Base-by-base conservation (phyloP, 345 rosid species). In the Zanthoxylum bungeanum region DNA sequence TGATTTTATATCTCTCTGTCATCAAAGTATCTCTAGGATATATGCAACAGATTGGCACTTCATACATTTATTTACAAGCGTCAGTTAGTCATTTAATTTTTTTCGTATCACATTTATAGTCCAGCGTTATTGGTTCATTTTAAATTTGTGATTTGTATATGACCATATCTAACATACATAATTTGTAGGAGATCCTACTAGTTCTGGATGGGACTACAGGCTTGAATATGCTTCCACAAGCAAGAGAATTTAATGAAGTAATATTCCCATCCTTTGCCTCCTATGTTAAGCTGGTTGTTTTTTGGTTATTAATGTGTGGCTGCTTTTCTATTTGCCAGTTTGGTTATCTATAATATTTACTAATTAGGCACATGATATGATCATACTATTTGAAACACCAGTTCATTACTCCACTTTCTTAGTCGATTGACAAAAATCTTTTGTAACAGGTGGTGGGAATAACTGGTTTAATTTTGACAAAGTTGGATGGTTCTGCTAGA, bases 121-220 rank as follows among this genome's bases (percentile, higher is more conserved):
- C 40, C 28, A 5, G 2, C 1, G 11, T 21, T 39, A 3, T n/a
- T 22, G 46, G 36, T n/a, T 56, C 73, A 69, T 1, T 36, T 33
- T 69, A 19, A 21, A 17, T 39, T 68, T 16, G 10, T 11, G 37
- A 27, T 40, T 68, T 39, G 19, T 57, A 11, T 37, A 2, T 56
- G 27, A 40, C 11, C 22, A 27, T 14, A 44, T 72, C 59, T 60
- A 40, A 6, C 21, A 24, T 58, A 6, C 21, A 24, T 58, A 47
- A 52, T 80, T 72, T 74, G 75, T 84, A 94, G 98, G 98, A 94
- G 85, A 92, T 92, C 72, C 77, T 94, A 34, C 91, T 90, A 66
- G 98, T 94, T 61, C 87, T 94, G 71, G 98, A 94, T 83, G 98
- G 98, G 73, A 94, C 91, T 31, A 94, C 98, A 21, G 98, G 98